Conservation (phyloP, 106 monocot species). For the Posidonia australis region DNA sequence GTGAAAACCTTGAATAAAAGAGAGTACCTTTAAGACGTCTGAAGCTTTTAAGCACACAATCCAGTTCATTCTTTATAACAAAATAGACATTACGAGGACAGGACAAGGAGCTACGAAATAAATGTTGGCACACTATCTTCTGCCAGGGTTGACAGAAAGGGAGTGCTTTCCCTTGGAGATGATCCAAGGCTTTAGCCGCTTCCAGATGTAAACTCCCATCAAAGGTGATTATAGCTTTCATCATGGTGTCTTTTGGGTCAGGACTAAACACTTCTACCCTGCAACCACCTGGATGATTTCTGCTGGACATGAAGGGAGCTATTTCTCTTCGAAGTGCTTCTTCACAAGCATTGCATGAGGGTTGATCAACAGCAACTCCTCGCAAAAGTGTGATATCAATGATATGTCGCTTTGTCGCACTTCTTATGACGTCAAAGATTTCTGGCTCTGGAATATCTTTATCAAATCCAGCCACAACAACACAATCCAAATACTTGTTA, state of each 20-base stretch:
- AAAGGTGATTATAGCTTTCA: conserved; percentile 66
- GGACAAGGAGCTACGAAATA: conserved; percentile 59
- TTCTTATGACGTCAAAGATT: conserved; percentile 36
- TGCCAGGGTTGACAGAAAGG: conserved; percentile 71
- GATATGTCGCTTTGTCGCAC: conserved; percentile 39
- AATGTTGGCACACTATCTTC: conserved; percentile 65
- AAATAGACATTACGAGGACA: conserved; percentile 53
- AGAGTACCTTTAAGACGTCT: conserved; percentile 32
- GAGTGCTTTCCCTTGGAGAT: conserved; percentile 62
- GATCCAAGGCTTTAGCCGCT: conserved; percentile 85
- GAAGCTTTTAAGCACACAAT: conserved; percentile 37
- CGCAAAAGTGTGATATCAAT: conserved; percentile 36
- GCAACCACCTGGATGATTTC: conserved; percentile 23
- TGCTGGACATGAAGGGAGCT: conserved; percentile 52
- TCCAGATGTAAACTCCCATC: conserved; percentile 75
- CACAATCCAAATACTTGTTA: conserved; percentile 22
- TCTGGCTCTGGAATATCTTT: conserved; percentile 55
- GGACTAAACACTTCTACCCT: conserved; percentile 58
- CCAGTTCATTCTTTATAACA: conserved; percentile 45
- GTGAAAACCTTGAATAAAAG: background rate
- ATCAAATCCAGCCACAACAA: conserved; percentile 52
- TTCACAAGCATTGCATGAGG: conserved; percentile 28
- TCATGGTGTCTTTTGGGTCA: conserved; percentile 37
- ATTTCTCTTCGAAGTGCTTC: conserved; percentile 58
- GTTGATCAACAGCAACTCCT: conserved; percentile 22